Conservation (phyloP, 768 basidiomycete species). For the Phaeotremella skinneri region DNA sequence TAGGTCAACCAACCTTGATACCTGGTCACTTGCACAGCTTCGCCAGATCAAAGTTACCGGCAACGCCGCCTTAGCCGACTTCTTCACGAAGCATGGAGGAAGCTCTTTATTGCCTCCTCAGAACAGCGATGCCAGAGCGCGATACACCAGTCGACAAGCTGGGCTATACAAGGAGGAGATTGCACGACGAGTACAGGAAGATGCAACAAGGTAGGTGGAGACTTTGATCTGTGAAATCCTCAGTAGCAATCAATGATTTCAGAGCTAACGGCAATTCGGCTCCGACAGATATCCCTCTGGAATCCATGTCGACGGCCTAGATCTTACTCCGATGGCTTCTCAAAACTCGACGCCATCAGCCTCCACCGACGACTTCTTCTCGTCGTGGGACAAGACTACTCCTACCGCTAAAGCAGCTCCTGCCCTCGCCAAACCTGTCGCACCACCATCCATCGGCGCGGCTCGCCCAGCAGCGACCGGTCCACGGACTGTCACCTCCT, state of each 20-base stretch:
- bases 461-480: constrained; percentile 52
- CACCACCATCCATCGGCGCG: constrained; percentile 53
- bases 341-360: constrained; percentile 39
- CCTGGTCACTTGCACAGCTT: constrained; percentile 85
- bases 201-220: constrained; percentile 59
- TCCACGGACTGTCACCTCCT: constrained; percentile 54
- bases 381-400: constrained; percentile 86
- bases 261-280: neutral
- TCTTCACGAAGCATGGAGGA: constrained; percentile 85
- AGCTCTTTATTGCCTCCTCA: constrained; percentile 59
- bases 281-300: constrained; percentile 68
- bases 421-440: constrained; percentile 53
- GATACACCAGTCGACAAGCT: constrained; percentile 79
- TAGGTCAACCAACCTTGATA: constrained; percentile 94
- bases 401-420: constrained; percentile 59
- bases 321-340: constrained; percentile 43
- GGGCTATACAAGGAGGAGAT: constrained; percentile 92
- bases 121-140: constrained; percentile 78
- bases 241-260: neutral
- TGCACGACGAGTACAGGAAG: constrained; percentile 72
- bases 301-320: constrained; percentile 79
- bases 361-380: constrained; percentile 84
- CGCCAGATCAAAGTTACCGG: constrained; percentile 96
- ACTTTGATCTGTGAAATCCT: neutral
- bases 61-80: constrained; percentile 79